These are phyloP conservation scores for Salicornia ramosissima DNA, from an alignment of 148 eudicot genomes.

Conservation along the genomic window DNA sequence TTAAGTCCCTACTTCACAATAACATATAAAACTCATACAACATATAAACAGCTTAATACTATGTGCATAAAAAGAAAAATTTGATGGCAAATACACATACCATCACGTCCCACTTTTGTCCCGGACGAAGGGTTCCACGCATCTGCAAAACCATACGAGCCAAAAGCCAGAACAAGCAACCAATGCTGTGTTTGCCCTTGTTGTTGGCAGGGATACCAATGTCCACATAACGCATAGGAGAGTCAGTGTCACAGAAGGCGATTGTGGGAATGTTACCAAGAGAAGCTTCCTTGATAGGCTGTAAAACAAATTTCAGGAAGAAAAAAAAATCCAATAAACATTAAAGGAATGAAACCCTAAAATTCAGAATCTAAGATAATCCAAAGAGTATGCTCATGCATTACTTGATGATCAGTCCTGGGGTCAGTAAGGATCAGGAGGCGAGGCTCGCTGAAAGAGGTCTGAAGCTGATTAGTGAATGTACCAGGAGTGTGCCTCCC, in stretches of 20 bases:
- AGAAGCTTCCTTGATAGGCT: slow-evolving; percentile 76
- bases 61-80: too few species aligned
- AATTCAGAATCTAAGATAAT: neutral
- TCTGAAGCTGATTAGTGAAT: slow-evolving; percentile 74
- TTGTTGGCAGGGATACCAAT: slow-evolving; percentile 76
- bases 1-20: neutral
- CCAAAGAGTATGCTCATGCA: neutral
- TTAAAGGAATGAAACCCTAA: neutral
- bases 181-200: slow-evolving; percentile 77
- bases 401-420: slow-evolving; percentile 66
- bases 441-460: slow-evolving; percentile 67
- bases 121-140: slow-evolving; percentile 55
- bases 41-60: too few species aligned
- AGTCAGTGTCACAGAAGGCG: slow-evolving; percentile 78
- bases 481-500: slow-evolving; percentile 86
- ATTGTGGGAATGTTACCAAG: slow-evolving; percentile 66
- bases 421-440: slow-evolving; percentile 72
- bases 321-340: neutral
- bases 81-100: slow-evolving; percentile 17
- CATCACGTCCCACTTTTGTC: slow-evolving; percentile 74
- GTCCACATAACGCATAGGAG: slow-evolving; percentile 68
- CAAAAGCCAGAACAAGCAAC: slow-evolving; percentile 65
- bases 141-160: slow-evolving; percentile 75
- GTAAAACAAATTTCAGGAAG: slow-evolving; percentile 5
- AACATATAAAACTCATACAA: too few species aligned